Evolutionary conservation across 2,329 filamentous ascomycete genomes (phyloP).

Genomic region (Alternaria gaisen): DNA sequence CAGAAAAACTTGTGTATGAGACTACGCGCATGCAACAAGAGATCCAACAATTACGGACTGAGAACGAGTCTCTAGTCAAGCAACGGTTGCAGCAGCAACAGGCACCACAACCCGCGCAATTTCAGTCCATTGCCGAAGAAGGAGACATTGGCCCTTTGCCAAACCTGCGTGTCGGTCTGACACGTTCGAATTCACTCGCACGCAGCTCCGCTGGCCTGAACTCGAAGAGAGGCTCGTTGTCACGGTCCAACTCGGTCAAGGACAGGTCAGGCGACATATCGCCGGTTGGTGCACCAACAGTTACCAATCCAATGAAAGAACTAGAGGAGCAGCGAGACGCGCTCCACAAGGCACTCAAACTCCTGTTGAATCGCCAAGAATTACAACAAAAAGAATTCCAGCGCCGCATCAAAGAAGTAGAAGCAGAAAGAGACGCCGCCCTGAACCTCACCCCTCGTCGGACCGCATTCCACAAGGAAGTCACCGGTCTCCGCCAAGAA

Average conservation of each 20-base stretch:
- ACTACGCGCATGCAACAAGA: slow-evolving; percentile 88
- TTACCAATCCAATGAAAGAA: slow-evolving; percentile 72
- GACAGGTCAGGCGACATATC: slow-evolving; percentile 54
- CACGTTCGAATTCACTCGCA: slow-evolving; percentile 73
- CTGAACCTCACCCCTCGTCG: slow-evolving; percentile 74
- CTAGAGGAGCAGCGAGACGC: slow-evolving; percentile 94
- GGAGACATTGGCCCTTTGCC: slow-evolving; percentile 50
- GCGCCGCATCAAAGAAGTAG: slow-evolving; percentile 80
- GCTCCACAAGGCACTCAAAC: slow-evolving; percentile 85
- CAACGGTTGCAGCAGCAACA: slow-evolving; percentile 60
- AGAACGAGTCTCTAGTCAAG: slow-evolving; percentile 68
- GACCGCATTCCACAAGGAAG: slow-evolving; percentile 84
- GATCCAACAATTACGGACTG: slow-evolving; percentile 65
- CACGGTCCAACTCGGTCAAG: slow-evolving; percentile 58
- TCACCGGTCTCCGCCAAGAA: slow-evolving; percentile 80
- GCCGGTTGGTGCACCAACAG: slow-evolving; percentile 62
- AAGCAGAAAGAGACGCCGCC: slow-evolving; percentile 79
- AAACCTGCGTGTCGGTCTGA: slow-evolving; percentile 60
- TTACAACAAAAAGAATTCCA: slow-evolving; percentile 83
- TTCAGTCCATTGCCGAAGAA: slow-evolving; percentile 71
- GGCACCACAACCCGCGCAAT: slow-evolving; percentile 58
- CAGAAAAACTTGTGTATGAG: slow-evolving; percentile 79
- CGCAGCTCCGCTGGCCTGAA: slow-evolving; percentile 58
- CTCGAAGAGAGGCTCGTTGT: slow-evolving; percentile 58
- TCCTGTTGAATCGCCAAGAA: slow-evolving; percentile 84